Evolutionary conservation across 192 early-diverging fungal genomes (phyloP).

Genomic region (Coemansia sp.): DNA sequence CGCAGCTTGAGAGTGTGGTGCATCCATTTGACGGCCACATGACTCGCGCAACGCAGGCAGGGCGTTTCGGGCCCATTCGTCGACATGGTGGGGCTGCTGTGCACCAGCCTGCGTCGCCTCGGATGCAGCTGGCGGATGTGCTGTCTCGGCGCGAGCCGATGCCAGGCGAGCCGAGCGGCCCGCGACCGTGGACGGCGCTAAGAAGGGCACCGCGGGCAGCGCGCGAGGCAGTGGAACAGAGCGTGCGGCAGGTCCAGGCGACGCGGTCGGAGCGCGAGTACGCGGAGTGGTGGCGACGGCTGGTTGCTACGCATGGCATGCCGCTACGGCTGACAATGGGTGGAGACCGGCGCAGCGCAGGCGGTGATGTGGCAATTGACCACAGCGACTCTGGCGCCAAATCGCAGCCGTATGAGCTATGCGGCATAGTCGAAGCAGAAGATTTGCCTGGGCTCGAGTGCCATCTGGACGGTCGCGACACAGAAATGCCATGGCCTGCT

Average conservation of each 20-base stretch:
- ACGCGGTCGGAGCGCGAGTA: constrained; percentile 51
- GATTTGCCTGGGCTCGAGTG: constrained; percentile 42
- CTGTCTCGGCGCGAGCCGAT: not conserved
- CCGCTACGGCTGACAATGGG: constrained; percentile 47
- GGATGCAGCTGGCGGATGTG: constrained; percentile 29
- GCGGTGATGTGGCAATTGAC: constrained; percentile 44
- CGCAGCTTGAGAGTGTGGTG: constrained; percentile 30
- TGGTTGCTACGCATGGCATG: constrained; percentile 34
- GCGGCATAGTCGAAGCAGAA: constrained; percentile 48
- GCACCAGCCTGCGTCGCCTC: constrained; percentile 21
- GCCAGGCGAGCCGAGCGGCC: not conserved
- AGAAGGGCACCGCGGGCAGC: constrained; percentile 22
- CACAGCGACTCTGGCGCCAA: constrained; percentile 7
- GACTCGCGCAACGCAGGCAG: constrained; percentile 27
- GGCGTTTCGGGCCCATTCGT: constrained; percentile 36
- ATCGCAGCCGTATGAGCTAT: constrained; percentile 27
- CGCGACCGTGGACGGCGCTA: not conserved
- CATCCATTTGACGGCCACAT: constrained; percentile 51
- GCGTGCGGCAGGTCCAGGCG: constrained; percentile 20
- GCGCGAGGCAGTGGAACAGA: constrained; percentile 20
- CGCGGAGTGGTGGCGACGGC: constrained; percentile 49
- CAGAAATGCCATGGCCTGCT: constrained; percentile 14
- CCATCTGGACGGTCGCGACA: constrained; percentile 18
- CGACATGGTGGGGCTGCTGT: not conserved
- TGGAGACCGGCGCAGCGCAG: constrained; percentile 5